phyloP scores from a whole-genome alignment of 805 yeast species.

The Saturnispora ahearnii region DNA sequence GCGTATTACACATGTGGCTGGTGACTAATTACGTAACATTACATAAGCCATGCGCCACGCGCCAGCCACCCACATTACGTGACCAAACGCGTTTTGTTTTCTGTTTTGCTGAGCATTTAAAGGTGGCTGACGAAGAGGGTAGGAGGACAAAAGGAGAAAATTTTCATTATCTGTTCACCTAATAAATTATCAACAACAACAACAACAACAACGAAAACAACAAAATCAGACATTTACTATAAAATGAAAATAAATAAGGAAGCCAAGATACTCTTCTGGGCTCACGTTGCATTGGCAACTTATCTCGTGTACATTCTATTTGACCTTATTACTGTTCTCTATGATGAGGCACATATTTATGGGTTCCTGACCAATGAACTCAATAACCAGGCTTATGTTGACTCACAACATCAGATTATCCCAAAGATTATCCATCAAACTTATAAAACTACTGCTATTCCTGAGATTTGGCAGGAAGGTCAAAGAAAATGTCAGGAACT shows the following conservation, averaged over 20 bases:
- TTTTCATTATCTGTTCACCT: too few species aligned
- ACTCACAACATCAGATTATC: slow-evolving; percentile 44
- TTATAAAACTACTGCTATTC: slow-evolving; percentile 69
- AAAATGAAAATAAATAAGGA: slow-evolving; percentile 51
- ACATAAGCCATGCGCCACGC: too few species aligned
- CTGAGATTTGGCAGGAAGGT: slow-evolving; percentile 73
- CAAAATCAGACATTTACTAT: background rate
- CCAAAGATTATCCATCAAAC: slow-evolving; percentile 94
- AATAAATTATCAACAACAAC: background rate
- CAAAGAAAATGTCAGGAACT: slow-evolving; percentile 67
- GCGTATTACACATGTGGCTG: too few species aligned
- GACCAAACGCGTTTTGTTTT: too few species aligned
- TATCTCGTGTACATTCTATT: slow-evolving; percentile 54
- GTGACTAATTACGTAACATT: too few species aligned
- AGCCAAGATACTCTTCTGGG: slow-evolving; percentile 48
- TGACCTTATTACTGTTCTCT: slow-evolving; percentile 64
- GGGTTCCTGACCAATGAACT: slow-evolving; percentile 56
- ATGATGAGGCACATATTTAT: slow-evolving; percentile 61
- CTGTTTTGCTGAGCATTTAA: too few species aligned
- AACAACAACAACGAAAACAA: background rate
- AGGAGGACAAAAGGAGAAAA: too few species aligned
- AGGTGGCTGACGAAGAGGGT: too few species aligned
- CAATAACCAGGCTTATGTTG: slow-evolving; percentile 29
- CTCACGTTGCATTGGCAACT: slow-evolving; percentile 46
- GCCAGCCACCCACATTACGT: too few species aligned